Base-by-base conservation (phyloP, 2,329 filamentous ascomycete species). In the Colletotrichum spaethianum region DNA sequence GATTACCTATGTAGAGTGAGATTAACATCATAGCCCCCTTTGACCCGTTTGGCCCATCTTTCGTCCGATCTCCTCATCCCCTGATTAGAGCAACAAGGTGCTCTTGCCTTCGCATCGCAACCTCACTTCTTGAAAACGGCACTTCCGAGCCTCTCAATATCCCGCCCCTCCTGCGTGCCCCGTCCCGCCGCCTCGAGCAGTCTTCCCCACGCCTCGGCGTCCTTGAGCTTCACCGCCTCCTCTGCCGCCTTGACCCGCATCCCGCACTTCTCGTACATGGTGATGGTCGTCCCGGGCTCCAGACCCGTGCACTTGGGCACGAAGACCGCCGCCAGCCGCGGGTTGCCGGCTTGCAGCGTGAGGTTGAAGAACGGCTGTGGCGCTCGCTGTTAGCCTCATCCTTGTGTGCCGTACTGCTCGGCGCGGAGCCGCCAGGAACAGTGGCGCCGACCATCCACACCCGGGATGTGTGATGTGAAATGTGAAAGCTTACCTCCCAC, bases 251-350 rank as follows among this genome's bases (percentile, higher is more conserved):
- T 95, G 36, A 93, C 89, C 55, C 94, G 86, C 91, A 98, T 90
- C 23, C 96, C 96, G 81, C 96, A 98, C 83, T 98, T 98, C 77
- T 97, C 92, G 89, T 95, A 99, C 96, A 99, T 98, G 75, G 93
- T 90, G 67, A 98, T 92, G 4, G 92, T 86, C 77, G 95, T 93
- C 3, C 90, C 88, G 1, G 89, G 86, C 55, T 91, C 88, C 57
- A 97, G 80, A 67, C 87, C 86, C 20, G 92, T 92, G 84, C 95
- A 98, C 82, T 98, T 98, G 3, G 94, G 91, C 63, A 98, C 91
- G 82, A 98, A 98, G 6, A 90, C 81, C 0, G 93, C 90, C 1
- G 96, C 96, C 20, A 98, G 87, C 73, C 95, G 93, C 6, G 94
- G 93, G 79, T 98, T 98, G 56, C 96, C 96, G 1, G 96, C 96